Base-by-base conservation (phyloP, 2,329 filamentous ascomycete genomes). In the Tolypocladium album region DNA sequence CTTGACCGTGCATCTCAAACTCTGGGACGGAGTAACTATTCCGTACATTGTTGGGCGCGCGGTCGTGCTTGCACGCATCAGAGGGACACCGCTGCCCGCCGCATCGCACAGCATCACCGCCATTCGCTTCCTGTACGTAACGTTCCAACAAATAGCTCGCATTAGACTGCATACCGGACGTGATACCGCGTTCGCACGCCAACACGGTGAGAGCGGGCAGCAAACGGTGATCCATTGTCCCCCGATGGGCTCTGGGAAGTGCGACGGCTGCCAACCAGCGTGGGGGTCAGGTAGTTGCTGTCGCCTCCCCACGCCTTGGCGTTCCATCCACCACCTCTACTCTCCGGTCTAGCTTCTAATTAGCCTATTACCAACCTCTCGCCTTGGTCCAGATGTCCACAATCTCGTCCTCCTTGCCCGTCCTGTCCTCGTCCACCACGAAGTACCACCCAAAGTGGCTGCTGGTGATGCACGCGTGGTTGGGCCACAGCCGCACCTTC, bases 401-500 rank as follows among this genome's bases (percentile, higher is more conserved):
- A 62, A 90, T 79, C 66, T 83, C 79, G 61, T 86, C 79, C 64
- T 83, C 79, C 27, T 77, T 75, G 0, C 78, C 79, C 58, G 76
- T 73, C 20, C 71, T 73, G 57, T 80, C 76, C 36, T 83, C 84
- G 71, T 93, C 89, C 2, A 92, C 84, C 40, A 93, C 76, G 24
- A 91, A 75, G 73, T 91, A 94, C 79, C 84, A 90, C 1, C 81
- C 84, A 73, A 87, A 89, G 36, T 83, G 82, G 0, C 85, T 86
- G 0, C 88, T 86, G 1, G 89, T 83, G 65, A 93, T 87, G 70
- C 90, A 94, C 42, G 89, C 85, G 74, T 94, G 90, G 66, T 93
- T 93, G 0, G 89, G 89, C 85, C 87, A 92, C 9, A 93, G 75
- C 60, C 84, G 78, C 34, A 92, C 73, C 67, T 84, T 84, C 68